Evolutionary conservation across 495 filamentous ascomycete species (phyloP).

Genomic region (Cairneyella variabilis): DNA sequence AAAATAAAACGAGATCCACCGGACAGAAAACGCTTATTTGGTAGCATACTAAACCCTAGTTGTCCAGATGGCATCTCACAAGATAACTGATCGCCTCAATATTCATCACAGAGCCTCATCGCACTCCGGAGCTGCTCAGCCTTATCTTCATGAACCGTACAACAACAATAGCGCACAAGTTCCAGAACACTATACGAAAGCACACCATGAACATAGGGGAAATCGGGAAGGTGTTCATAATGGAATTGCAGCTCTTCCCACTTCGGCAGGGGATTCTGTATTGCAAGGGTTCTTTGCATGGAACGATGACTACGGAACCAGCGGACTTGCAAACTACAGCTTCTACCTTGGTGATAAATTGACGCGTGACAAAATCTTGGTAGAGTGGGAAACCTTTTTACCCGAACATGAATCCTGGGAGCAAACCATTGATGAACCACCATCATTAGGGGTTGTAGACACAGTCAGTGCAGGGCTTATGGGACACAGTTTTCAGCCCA

Average conservation of each 20-base stretch:
- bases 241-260: neutral
- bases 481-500: neutral
- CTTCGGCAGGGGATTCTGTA: neutral
- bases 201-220: neutral
- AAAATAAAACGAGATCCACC: neutral
- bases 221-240: neutral
- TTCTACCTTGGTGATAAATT: neutral
- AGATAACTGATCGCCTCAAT: neutral
- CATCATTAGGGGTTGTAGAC: neutral
- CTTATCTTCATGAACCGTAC: neutral
- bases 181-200: neutral
- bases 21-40: neutral
- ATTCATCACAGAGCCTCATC: neutral
- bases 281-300: neutral
- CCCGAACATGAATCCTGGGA: neutral
- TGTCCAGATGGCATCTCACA: neutral
- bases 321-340: neutral
- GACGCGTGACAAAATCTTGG: neutral
- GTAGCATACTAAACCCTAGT: neutral
- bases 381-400: neutral
- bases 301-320: neutral
- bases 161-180: neutral
- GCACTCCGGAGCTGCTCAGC: neutral
- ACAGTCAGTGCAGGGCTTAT: neutral
- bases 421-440: neutral